These are phyloP conservation scores for Populus pruinosa DNA, from an alignment of 345 rosid genomes.

Conservation along the genomic window DNA sequence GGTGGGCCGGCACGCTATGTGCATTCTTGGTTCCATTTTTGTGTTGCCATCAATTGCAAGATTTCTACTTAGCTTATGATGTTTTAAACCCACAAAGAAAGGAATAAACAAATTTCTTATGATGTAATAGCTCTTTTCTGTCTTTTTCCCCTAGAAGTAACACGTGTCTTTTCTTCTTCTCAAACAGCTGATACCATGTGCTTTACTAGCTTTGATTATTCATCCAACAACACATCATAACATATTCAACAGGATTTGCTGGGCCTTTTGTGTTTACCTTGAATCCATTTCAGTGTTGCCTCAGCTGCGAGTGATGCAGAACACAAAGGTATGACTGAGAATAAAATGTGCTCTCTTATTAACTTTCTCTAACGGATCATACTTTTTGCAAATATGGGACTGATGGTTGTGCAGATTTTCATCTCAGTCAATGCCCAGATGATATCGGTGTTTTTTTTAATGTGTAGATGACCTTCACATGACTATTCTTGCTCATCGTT, in stretches of 20 bases:
- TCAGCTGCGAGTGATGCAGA: slow-evolving; percentile 35
- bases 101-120: not conserved
- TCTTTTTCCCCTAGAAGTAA: too few relatives aligned
- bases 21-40: not conserved
- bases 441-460: not conserved
- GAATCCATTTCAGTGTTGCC: slow-evolving; percentile 33
- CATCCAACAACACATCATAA: slow-evolving; percentile 24
- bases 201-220: slow-evolving; percentile 20
- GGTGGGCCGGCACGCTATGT: not conserved
- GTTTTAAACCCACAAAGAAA: not conserved
- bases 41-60: not conserved
- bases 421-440: not conserved
- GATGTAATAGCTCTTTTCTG: too few relatives aligned
- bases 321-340: slow-evolving; percentile 19
- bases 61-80: not conserved
- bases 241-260: slow-evolving; percentile 22
- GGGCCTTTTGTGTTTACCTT: slow-evolving; percentile 34
- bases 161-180: not conserved
- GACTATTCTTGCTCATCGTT: not conserved
- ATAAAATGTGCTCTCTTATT: not conserved
- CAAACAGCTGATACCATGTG: slow-evolving; percentile 28
- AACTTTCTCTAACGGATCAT: not conserved
- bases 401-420: not conserved
- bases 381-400: not conserved
- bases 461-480: not conserved